Evolutionary conservation across 2,329 filamentous ascomycete genomes (phyloP), one percentile per base, ranked within the genome.

Genomic region (Aspergillus ustus): DNA sequence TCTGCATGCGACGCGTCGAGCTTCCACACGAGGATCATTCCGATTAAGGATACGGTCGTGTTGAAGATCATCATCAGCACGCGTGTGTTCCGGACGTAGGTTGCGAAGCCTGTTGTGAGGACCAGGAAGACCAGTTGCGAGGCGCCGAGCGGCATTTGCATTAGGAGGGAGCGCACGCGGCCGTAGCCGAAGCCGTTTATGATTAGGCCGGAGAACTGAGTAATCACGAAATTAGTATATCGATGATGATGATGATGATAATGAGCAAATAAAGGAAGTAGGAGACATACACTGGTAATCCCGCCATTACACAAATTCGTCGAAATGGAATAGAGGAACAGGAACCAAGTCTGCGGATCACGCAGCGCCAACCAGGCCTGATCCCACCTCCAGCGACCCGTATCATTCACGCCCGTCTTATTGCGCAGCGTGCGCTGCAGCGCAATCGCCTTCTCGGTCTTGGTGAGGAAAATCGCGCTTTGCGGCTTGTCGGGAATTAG

Each of bases 321-420:
- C 37, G 67, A 73, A 4, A 76, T 65, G 0, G 66, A 74, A 43
- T 75, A 75, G 6, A 74, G 19, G 2, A 75, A 72, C 4, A 75
- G 55, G 31, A 73, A 65, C 73, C 73, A 76, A 9, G 72, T 73
- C 53, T 74, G 72, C 7, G 70, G 72, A 52, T 74, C 72, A 11
- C 68, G 69, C 9, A 73, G 50, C 1, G 69, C 69, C 61, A 70
- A 60, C 64, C 74, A 74, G 6, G 80, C 77, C 67, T 82, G 81
- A 54, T 77, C 73, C 71, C 67, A 73, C 59, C 76, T 76, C 69
- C 81, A 83, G 1, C 65, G 63, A 13, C 82, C 77, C 1, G 75
- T 74, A 63, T 85, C 85, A 71, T 85, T 83, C 45, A 86, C 80
- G 7, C 84, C 84, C 56, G 83, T 80, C 34, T 80, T 77, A 66